Conservation (phyloP, 2,329 filamentous ascomycete genomes). For the Phialophora tarda region DNA sequence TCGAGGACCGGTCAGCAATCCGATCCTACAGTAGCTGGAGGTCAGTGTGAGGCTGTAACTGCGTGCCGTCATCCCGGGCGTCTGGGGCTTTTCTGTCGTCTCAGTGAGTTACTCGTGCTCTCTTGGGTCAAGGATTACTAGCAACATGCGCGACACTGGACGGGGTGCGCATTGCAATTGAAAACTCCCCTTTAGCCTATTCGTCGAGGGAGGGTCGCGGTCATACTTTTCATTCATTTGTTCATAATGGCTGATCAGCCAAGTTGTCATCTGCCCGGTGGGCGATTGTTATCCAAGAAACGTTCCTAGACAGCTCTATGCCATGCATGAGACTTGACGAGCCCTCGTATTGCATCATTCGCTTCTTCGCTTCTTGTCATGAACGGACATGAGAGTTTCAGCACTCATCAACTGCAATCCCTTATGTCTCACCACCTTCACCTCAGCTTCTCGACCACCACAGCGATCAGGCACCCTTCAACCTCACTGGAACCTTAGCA, state of each 20-base stretch:
- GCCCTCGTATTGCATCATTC: background rate
- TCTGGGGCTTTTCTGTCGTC: background rate
- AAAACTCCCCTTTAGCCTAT: background rate
- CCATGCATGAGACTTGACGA: background rate
- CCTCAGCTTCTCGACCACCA: background rate
- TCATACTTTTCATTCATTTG: background rate
- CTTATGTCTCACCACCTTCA: background rate
- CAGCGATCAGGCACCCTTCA: background rate
- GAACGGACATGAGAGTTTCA: background rate
- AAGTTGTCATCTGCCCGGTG: background rate
- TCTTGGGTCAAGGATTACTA: background rate
- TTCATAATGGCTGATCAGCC: background rate
- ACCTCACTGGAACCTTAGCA: too few relatives aligned
- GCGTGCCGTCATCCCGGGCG: background rate
- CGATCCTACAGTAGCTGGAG: too few relatives aligned
- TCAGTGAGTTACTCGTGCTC: background rate
- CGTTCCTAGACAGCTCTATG: background rate
- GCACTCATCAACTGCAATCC: background rate
- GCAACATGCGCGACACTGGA: background rate
- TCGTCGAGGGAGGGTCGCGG: background rate
- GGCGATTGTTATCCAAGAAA: background rate
- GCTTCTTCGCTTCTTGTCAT: background rate
- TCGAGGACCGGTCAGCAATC: too few relatives aligned
- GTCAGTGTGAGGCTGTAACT: too few relatives aligned
- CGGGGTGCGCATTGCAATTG: background rate